Percentiles rank a stretch among this genome's conserved stretches.
phyloP scores from a whole-genome alignment of 2,329 filamentous ascomycete species.

The Cladosporium phlei region DNA sequence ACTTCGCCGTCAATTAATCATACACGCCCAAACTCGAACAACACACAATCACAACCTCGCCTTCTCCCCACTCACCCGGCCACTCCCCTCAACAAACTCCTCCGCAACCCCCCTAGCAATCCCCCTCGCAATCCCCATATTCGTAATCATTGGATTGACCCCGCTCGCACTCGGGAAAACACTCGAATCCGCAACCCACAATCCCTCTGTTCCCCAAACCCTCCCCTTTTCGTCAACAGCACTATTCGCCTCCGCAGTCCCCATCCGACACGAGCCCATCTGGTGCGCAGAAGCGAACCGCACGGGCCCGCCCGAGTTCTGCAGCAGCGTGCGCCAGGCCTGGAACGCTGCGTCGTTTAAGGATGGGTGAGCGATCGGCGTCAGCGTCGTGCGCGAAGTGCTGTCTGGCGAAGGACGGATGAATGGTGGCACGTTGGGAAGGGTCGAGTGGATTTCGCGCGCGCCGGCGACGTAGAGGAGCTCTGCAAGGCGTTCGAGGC shows the following conservation, averaged over 20 bases:
- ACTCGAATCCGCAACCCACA: conserved; percentile 71
- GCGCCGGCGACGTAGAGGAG: conserved; percentile 76
- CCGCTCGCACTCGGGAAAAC: conserved; percentile 72
- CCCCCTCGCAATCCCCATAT: conserved; percentile 65
- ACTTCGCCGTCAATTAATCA: too few relatives aligned
- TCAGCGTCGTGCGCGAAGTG: conserved; percentile 17
- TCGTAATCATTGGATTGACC: conserved; percentile 77
- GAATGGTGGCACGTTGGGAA: conserved; percentile 63
- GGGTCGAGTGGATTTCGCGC: conserved; percentile 66
- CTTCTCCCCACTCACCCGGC: neutral
- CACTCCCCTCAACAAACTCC: conserved; percentile 9
- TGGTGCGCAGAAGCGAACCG: conserved; percentile 70
- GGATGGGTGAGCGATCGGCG: conserved; percentile 21
- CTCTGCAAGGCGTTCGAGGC: conserved; percentile 66
- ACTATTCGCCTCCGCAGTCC: conserved; percentile 39
- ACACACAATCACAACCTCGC: conserved; percentile 4
- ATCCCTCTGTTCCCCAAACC: conserved; percentile 60
- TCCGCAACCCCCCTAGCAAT: conserved; percentile 55
- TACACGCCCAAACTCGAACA: too few relatives aligned
- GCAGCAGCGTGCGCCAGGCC: conserved; percentile 53
- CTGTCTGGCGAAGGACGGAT: conserved; percentile 35
- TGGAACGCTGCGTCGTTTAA: conserved; percentile 58
- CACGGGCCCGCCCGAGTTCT: conserved; percentile 47
- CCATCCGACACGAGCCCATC: conserved; percentile 76
- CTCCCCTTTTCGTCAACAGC: conserved; percentile 41